Evolutionary conservation across 441 rosid genomes (phyloP).

Genomic region (Gossypium aridum): DNA sequence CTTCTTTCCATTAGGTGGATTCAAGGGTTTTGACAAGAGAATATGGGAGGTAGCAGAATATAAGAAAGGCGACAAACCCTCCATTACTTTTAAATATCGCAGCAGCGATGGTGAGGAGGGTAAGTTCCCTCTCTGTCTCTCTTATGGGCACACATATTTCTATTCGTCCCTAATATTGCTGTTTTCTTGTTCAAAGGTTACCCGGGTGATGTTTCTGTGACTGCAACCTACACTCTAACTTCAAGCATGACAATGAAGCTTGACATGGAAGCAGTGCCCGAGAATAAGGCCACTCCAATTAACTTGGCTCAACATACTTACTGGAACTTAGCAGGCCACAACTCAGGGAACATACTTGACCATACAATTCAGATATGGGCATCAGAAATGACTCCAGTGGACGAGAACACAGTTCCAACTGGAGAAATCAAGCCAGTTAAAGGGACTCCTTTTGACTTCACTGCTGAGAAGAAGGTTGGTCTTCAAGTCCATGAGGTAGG

Average conservation of each 20-base stretch:
- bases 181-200: conserved; percentile 42
- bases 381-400: conserved; percentile 70
- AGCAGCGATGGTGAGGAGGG: conserved; percentile 89
- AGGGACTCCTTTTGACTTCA: conserved; percentile 83
- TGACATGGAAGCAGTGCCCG: conserved; percentile 80
- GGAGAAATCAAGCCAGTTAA: conserved; percentile 70
- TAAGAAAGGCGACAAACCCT: conserved; percentile 55
- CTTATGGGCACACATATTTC: background rate
- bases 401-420: conserved; percentile 70
- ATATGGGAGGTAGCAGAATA: conserved; percentile 65
- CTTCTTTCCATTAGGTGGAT: conserved; percentile 50
- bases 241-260: conserved; percentile 67
- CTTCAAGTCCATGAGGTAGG: conserved; percentile 64
- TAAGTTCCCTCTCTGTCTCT: conserved; percentile 3
- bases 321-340: conserved; percentile 85
- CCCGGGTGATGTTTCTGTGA: conserved; percentile 70
- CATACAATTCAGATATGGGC: conserved; percentile 72
- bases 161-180: background rate
- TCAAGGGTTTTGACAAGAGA: conserved; percentile 73
- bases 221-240: conserved; percentile 69
- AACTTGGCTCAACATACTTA: conserved; percentile 91
- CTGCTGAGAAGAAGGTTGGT: conserved; percentile 59
- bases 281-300: conserved; percentile 68
- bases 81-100: conserved; percentile 60
- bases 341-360: conserved; percentile 63